Evolutionary conservation across 2,329 filamentous ascomycete species (phyloP).

Genomic region (Exophiala sp.): DNA sequence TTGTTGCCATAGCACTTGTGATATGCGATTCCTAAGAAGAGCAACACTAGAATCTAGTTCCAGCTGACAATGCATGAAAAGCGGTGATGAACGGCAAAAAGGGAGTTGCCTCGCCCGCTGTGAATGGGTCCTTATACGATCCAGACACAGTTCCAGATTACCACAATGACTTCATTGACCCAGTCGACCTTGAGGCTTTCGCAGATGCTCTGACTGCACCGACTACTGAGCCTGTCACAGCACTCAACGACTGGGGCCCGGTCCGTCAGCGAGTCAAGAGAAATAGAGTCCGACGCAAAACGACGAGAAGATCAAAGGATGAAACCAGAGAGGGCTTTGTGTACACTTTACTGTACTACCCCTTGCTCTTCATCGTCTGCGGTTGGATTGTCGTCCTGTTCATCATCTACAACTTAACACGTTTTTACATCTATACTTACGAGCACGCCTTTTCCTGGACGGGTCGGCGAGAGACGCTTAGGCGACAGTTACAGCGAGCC

Average conservation of each 20-base stretch:
- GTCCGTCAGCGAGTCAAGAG: slow-evolving; percentile 67
- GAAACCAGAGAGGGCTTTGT: slow-evolving; percentile 93
- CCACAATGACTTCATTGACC: slow-evolving; percentile 70
- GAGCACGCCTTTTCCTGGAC: slow-evolving; percentile 90
- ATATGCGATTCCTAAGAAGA: too few species aligned
- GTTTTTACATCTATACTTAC: slow-evolving; percentile 87
- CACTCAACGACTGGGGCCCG: slow-evolving; percentile 93
- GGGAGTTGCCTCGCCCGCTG: background rate
- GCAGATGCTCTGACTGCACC: slow-evolving; percentile 77
- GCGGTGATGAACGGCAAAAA: slow-evolving; percentile 9
- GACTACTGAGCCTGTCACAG: slow-evolving; percentile 73
- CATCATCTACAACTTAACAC: slow-evolving; percentile 71
- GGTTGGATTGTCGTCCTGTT: slow-evolving; percentile 76
- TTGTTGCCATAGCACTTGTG: background rate
- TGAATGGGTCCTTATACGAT: slow-evolving; percentile 12
- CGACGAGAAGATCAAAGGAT: slow-evolving; percentile 63
- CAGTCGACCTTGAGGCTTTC: slow-evolving; percentile 73
- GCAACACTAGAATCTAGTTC: too few species aligned
- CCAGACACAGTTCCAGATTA: slow-evolving; percentile 64
- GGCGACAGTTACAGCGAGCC: slow-evolving; percentile 67
- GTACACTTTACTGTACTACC: slow-evolving; percentile 88
- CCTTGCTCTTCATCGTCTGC: slow-evolving; percentile 73
- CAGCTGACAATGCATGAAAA: slow-evolving; percentile 1
- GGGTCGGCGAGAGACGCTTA: slow-evolving; percentile 68
- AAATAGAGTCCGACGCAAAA: slow-evolving; percentile 44